These are phyloP conservation scores for Elongisporangium anandrum DNA, from an alignment of 352 stramenopile genomes.

Conservation along the genomic window DNA sequence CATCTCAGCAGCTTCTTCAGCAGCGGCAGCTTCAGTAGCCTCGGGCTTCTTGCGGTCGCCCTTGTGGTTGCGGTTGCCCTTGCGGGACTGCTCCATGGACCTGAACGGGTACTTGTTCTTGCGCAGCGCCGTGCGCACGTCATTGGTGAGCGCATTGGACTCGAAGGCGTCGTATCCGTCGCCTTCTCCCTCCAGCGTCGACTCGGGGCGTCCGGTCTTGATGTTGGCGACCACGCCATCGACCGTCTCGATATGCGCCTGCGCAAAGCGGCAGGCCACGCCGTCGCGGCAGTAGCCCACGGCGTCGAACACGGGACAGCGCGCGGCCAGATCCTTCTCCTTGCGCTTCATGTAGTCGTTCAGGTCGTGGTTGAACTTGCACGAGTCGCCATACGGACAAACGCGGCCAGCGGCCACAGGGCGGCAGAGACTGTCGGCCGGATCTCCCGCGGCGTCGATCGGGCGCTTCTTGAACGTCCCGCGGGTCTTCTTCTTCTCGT, in stretches of 20 bases:
- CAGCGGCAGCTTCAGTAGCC: conserved; percentile 1
- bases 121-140: conserved; percentile 76
- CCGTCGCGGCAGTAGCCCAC: conserved; percentile 91
- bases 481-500: conserved; percentile 23
- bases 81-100: conserved; percentile 58
- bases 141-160: conserved; percentile 85
- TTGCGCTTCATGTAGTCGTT: conserved; percentile 83
- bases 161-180: conserved; percentile 32
- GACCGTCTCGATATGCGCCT: conserved; percentile 73
- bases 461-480: conserved; percentile 88
- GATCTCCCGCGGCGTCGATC: conserved; percentile 54
- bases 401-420: conserved; percentile 50
- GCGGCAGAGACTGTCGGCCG: conserved; percentile 62
- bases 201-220: conserved; percentile 27
- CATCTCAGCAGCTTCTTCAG: conserved; percentile 6
- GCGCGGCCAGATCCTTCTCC: conserved; percentile 67
- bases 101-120: conserved; percentile 93
- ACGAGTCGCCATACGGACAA: conserved; percentile 71
- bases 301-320: conserved; percentile 77
- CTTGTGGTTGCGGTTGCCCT: conserved; percentile 53
- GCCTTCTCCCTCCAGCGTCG: conserved; percentile 23
- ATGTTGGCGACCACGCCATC: conserved; percentile 47
- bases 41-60: conserved; percentile 20
- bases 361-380: conserved; percentile 87
- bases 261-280: conserved; percentile 89